These are phyloP conservation scores for Solanum bulbocastanum DNA, from an alignment of 257 asterid species.

Conservation along the genomic window DNA sequence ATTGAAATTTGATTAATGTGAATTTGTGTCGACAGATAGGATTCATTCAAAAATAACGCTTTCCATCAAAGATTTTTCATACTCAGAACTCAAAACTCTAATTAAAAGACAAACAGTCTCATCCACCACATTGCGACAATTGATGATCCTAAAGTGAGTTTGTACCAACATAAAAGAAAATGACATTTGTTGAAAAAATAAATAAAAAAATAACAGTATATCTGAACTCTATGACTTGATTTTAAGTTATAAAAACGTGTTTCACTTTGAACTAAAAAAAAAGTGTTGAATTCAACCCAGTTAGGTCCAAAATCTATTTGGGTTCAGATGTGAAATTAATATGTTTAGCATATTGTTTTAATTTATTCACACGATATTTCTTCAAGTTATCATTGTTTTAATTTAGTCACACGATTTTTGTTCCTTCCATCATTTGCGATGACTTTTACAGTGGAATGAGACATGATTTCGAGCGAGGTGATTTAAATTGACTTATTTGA, in stretches of 20 bases:
- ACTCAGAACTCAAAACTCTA: too few species aligned
- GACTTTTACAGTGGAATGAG: not conserved
- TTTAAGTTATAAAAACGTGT: not conserved
- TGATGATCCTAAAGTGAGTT: not conserved
- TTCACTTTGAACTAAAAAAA: not conserved
- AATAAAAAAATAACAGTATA: not conserved
- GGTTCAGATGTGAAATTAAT: not conserved
- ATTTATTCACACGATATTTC: not conserved
- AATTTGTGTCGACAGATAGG: too few species aligned
- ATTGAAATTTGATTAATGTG: too few species aligned
- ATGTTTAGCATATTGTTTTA: not conserved
- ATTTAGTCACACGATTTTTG: not conserved
- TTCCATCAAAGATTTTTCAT: not conserved
- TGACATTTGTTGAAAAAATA: not conserved
- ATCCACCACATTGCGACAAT: not conserved
- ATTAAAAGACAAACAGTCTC: too few species aligned
- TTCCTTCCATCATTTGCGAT: not conserved
- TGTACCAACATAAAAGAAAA: not conserved
- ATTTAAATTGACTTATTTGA: too few species aligned
- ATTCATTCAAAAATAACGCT: rapidly evolving
- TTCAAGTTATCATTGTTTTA: not conserved
- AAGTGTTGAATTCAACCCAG: not conserved
- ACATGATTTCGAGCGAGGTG: not conserved
- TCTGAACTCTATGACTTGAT: not conserved
- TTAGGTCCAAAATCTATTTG: not conserved